phyloP scores from a whole-genome alignment of 306 rosid species.

The Sesbania bispinosa region DNA sequence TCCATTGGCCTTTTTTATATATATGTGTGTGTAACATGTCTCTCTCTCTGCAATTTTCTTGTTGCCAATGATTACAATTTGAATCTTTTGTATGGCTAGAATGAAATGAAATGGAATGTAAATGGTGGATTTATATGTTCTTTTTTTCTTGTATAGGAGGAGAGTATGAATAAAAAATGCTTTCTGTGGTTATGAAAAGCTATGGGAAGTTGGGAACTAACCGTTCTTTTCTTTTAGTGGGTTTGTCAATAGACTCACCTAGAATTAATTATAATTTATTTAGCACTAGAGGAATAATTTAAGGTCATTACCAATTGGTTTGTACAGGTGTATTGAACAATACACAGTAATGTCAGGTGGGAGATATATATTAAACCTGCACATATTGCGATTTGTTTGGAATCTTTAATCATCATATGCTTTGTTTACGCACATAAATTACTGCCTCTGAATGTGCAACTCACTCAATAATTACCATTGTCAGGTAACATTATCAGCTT shows the following conservation, averaged over 20 bases:
- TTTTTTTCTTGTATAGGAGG: background rate
- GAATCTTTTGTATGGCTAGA: background rate
- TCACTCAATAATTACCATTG: slow-evolving; percentile 25
- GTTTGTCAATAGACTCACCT: background rate
- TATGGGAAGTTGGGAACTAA: background rate
- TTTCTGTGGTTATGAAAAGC: background rate
- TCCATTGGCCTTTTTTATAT: background rate
- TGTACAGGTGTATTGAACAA: background rate
- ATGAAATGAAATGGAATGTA: background rate
- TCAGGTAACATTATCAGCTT: slow-evolving; percentile 94
- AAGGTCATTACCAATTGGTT: background rate
- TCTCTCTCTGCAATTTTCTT: slow-evolving; percentile 1
- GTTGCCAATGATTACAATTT: background rate
- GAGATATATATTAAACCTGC: background rate
- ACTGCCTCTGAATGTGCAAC: slow-evolving; percentile 17
- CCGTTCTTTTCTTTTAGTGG: background rate
- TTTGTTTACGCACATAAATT: background rate
- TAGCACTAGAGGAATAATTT: background rate
- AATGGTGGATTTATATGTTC: background rate
- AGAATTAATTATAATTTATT: background rate
- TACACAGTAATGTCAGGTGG: background rate
- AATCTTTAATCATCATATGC: background rate
- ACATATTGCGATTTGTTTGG: background rate
- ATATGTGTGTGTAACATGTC: background rate
- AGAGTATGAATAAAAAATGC: background rate